Evolutionary conservation across 2,329 filamentous ascomycete genomes (phyloP), one percentile per base, ranked within the genome.

Genomic region (Gaeumannomyces sp.): DNA sequence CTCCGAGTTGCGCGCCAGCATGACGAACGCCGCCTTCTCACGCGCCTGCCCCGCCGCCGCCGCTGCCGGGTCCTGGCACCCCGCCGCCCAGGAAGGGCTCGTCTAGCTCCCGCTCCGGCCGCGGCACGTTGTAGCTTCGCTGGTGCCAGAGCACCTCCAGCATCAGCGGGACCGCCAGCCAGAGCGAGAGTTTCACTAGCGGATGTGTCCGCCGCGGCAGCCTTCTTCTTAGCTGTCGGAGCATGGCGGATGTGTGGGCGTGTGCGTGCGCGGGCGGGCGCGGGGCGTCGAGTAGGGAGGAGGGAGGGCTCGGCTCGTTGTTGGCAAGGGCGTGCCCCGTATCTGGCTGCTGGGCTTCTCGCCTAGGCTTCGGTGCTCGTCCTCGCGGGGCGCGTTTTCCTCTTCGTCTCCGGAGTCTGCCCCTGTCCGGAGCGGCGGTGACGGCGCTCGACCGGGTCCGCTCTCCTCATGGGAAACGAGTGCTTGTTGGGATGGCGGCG

Each of bases 1-100:
- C 69, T 81, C 79, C 28, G 71, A 70, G 68, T 81, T 81, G 53
- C 79, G 78, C 63, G 77, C 78, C 64, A 81, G 72, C 78, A 81
- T 81, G 58, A 81, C 76, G 35, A 81, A 67, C 50, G 75, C 76
- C 63, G 78, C 79, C 65, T 79, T 79, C 70, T 79, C 78, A 67
- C 79, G 77, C 64, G 71, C 71, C 19, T 50, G 33, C 16, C 28
- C 61, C 53, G 33, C 33, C 50, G 69, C 71, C 57, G 66, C 65
- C 56, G 74, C 68, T 61, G 74, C 73, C 10, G 78, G 78, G 66
- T 78, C 75, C 64, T 76, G 77, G 68, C 78, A 79, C 16, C 72
- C 71, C 1, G 72, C 75, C 19, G 72, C 72, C 75, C 67, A 74
- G 72, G 69, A 79, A 79, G 67, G 77, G 76, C 28, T 71, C 67